Base-by-base conservation (phyloP, 2,329 filamentous ascomycete genomes). In the Dothideomycetidae sp. region DNA sequence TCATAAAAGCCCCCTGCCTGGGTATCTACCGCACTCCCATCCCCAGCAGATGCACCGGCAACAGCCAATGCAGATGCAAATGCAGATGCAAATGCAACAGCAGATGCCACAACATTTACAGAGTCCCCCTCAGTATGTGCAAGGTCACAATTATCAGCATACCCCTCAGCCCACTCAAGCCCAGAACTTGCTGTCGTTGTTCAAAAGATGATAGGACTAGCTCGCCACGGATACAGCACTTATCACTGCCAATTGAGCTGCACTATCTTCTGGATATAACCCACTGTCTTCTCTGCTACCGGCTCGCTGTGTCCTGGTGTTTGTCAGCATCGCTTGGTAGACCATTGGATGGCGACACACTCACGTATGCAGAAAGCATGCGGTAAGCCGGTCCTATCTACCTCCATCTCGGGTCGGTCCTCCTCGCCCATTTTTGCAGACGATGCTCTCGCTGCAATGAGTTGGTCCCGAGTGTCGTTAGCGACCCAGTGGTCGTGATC, bases 401-500 rank as follows among this genome's bases (percentile, higher is more conserved):
- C 58, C 39, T 68, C 53, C 67, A 76, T 73, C 12, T 51, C 56
- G 3, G 68, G 66, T 19, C 55, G 61, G 53, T 64, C 62, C 19
- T 51, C 46, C 16, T 53, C 54, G 3, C 50, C 50, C n/a, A 39
- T 47, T 5, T 48, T 38, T 3, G 49, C 45, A 5, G 42, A 42
- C 5, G 33, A 45, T 23, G 62, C 64, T 29, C 66, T 53, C 9
- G 58, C 47, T 28, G 52, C 53, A 32, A 76, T 66, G 26, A 77
- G 56, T 29, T 64, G 62, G 46, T 75, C 67, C 23, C 71, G 58
- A 18, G 71, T 74, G 46, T 60, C 56, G 44, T 72, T 62, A 1
- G 71, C 70, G 16, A 77, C 68, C 73, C 73, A 77, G 48, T 74
- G 70, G 48, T 78, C 73, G 33, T 67, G 56, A 23, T 65, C 56